Conservation (phyloP, 371 early-diverging fungal species). For the Mortierella sp. region DNA sequence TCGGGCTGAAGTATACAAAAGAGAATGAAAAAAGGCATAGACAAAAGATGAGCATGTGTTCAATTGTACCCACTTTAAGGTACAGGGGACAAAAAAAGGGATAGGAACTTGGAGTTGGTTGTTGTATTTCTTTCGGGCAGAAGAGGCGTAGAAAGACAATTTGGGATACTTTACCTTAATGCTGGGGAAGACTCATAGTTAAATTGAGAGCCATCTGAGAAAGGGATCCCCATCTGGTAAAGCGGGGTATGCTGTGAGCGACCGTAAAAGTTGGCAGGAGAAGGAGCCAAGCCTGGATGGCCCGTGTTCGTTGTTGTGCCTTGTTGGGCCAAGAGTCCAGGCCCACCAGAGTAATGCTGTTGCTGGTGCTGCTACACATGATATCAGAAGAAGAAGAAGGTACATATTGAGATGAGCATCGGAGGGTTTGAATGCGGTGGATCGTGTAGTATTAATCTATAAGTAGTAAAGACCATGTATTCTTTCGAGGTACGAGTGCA, state of each 20-base stretch:
- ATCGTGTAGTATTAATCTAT: not conserved
- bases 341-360: not conserved
- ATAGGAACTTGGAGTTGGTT: not conserved
- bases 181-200: conserved; percentile 4
- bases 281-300: not conserved
- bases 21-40: no score
- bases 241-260: not conserved
- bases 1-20: not conserved
- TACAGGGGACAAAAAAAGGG: not conserved
- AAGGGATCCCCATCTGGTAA: conserved; percentile 1
- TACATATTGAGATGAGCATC: not conserved
- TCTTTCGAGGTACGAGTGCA: not conserved
- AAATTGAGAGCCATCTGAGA: conserved; percentile 3
- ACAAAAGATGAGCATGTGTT: not conserved
- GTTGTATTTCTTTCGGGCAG: not conserved
- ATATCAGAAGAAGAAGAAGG: not conserved
- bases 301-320: not conserved
- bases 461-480: not conserved
- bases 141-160: not conserved
- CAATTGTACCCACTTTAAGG: not conserved
- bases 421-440: not conserved
- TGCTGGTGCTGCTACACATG: not conserved
- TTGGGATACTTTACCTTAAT: not conserved
- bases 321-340: not conserved
- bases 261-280: not conserved